These are phyloP conservation scores for Geoglossum glabrum DNA, from an alignment of 495 filamentous ascomycete species.

Conservation along the genomic window DNA sequence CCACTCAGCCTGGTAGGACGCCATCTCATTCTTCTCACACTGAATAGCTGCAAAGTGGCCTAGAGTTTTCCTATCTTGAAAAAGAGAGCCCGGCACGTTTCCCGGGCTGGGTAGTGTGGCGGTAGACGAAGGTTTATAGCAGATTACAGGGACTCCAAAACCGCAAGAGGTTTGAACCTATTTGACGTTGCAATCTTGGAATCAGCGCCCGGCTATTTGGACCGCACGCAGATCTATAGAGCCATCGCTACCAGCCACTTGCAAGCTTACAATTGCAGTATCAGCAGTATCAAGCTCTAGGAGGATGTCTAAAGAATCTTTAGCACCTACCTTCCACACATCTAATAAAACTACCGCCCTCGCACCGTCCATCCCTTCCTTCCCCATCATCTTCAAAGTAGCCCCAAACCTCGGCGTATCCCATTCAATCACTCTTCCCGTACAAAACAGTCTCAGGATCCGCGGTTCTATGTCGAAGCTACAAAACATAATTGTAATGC, in stretches of 20 bases:
- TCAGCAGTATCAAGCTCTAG: too few species aligned
- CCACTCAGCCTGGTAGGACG: slow-evolving; percentile 25
- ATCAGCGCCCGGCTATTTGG: too few species aligned
- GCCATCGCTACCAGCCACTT: too few species aligned
- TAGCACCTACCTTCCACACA: slow-evolving; percentile 36
- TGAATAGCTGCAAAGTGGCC: slow-evolving; percentile 22
- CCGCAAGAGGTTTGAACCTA: slow-evolving; percentile 38
- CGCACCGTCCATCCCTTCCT: slow-evolving; percentile 23
- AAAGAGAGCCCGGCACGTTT: too few species aligned
- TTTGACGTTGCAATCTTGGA: too few species aligned
- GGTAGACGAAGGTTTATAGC: slow-evolving; percentile 11
- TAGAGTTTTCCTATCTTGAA: slow-evolving; percentile 27
- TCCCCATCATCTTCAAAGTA: slow-evolving; percentile 22
- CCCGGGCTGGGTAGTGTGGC: not conserved
- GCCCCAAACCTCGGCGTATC: slow-evolving; percentile 27
- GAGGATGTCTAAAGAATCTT: too few species aligned
- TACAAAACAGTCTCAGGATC: slow-evolving; percentile 53
- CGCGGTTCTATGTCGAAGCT: slow-evolving; percentile 41
- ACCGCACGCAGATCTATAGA: too few species aligned
- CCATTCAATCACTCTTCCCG: slow-evolving; percentile 41
- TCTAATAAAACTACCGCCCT: slow-evolving; percentile 44
- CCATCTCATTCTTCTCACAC: slow-evolving; percentile 20
- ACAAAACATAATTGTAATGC: slow-evolving; percentile 52
- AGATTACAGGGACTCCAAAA: slow-evolving; percentile 30
- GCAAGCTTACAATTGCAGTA: too few species aligned